These are phyloP conservation scores for Suillus variegatus DNA, from an alignment of 768 basidiomycete genomes.

Conservation along the genomic window DNA sequence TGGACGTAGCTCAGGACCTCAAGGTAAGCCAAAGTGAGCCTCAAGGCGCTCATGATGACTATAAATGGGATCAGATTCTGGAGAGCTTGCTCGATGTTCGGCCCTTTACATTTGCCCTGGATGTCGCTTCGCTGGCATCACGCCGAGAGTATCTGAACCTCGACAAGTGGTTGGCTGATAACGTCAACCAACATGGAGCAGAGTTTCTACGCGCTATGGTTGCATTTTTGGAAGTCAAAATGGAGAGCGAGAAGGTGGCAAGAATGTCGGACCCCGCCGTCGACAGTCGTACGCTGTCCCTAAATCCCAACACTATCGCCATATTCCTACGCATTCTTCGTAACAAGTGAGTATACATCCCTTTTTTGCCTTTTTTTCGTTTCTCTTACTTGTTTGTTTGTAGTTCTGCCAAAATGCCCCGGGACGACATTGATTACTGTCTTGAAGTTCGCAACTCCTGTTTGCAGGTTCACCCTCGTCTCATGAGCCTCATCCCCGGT, in stretches of 20 bases:
- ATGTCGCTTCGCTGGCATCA: conserved; percentile 92
- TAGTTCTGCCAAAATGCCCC: conserved; percentile 73
- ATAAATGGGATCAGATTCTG: conserved; percentile 59
- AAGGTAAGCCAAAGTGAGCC: conserved; percentile 55
- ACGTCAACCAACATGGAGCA: conserved; percentile 76
- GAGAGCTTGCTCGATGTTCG: conserved; percentile 90
- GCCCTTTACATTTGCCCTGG: conserved; percentile 87
- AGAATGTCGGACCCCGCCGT: conserved; percentile 75
- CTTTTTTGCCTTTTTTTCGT: neutral
- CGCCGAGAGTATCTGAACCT: conserved; percentile 92
- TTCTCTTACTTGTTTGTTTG: conserved; percentile 1
- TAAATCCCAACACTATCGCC: conserved; percentile 87
- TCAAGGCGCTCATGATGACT: conserved; percentile 6
- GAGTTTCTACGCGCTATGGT: conserved; percentile 89
- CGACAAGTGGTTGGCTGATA: conserved; percentile 94
- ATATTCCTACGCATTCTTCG: conserved; percentile 91
- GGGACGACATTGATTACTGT: conserved; percentile 82
- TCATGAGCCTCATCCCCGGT: conserved; percentile 90
- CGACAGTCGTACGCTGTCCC: conserved; percentile 80
- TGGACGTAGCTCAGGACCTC: conserved; percentile 94
- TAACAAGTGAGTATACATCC: conserved; percentile 58
- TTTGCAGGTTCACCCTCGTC: conserved; percentile 91
- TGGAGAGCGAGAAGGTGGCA: conserved; percentile 82
- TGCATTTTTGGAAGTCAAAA: conserved; percentile 89
- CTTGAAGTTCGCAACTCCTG: conserved; percentile 91